Percentiles rank a stretch among this genome's conserved stretches.
phyloP scores from a whole-genome alignment of 2,329 filamentous ascomycete genomes.

The Arthrobotrys sinensis region DNA sequence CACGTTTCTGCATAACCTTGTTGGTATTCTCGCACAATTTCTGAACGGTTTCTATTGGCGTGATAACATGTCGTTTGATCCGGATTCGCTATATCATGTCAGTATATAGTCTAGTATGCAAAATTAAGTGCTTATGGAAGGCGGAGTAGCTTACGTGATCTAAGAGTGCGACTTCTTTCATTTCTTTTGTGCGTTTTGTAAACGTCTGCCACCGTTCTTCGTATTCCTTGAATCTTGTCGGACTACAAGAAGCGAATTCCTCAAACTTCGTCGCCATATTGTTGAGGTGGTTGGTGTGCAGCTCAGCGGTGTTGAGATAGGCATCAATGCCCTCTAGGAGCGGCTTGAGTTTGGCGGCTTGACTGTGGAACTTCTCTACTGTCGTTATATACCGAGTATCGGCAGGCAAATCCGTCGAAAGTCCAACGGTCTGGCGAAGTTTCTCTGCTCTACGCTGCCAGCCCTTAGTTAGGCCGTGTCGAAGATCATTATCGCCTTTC shows the following conservation, averaged over 20 bases:
- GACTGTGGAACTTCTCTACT: slow-evolving; percentile 89
- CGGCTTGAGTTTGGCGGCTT: slow-evolving; percentile 92
- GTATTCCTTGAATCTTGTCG: slow-evolving; percentile 83
- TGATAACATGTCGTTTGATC: slow-evolving; percentile 85
- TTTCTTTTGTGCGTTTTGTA: slow-evolving; percentile 86
- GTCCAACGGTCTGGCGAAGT: slow-evolving; percentile 78
- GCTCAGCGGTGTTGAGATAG: slow-evolving; percentile 85
- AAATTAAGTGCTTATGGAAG: background rate
- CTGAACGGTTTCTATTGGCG: slow-evolving; percentile 84
- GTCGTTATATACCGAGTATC: slow-evolving; percentile 85
- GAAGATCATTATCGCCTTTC: slow-evolving; percentile 89
- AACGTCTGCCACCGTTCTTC: slow-evolving; percentile 96
- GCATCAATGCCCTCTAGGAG: slow-evolving; percentile 94
- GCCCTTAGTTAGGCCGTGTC: slow-evolving; percentile 86
- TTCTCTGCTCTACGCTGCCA: slow-evolving; percentile 92
- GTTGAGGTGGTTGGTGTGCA: slow-evolving; percentile 85
- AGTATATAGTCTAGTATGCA: slow-evolving; percentile 61
- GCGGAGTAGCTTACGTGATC: slow-evolving; percentile 78
- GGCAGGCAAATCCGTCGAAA: slow-evolving; percentile 76
- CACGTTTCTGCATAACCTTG: slow-evolving; percentile 91
- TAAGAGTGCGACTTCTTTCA: slow-evolving; percentile 85
- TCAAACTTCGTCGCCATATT: slow-evolving; percentile 87
- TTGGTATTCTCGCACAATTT: slow-evolving; percentile 86
- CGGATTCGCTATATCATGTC: slow-evolving; percentile 66
- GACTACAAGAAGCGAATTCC: slow-evolving; percentile 79